A percentile compares a stretch with the other conserved stretches of the same genome.
These are phyloP conservation scores for Nitzschia inconspicua DNA, from an alignment of 108 stramenopile species.

Conservation along the genomic window DNA sequence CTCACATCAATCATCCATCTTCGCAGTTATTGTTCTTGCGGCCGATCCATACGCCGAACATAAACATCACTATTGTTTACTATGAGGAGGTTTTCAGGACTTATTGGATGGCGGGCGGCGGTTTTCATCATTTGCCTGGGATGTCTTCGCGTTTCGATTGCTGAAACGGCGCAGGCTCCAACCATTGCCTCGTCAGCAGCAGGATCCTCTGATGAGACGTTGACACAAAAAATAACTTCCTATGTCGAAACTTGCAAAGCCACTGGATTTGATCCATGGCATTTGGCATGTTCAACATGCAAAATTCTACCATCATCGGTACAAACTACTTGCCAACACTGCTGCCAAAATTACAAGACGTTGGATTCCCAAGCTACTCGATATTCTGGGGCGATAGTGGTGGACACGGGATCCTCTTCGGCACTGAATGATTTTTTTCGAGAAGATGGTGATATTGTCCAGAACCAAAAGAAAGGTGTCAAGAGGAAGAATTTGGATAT, in stretches of 20 bases:
- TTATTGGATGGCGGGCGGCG: no score
- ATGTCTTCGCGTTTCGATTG: no score
- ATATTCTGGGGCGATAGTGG: constrained; percentile 20
- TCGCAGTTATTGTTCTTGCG: no score
- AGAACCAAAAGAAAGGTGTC: constrained; percentile 37
- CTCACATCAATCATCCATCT: no score
- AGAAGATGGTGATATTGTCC: constrained; percentile 38
- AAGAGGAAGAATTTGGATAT: not conserved
- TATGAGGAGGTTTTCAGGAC: no score
- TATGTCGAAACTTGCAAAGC: constrained; percentile 8
- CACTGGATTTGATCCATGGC: constrained; percentile 30
- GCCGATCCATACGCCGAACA: no score
- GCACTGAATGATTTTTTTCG: constrained; percentile 40
- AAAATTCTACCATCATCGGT: constrained; percentile 11
- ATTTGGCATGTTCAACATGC: constrained; percentile 30
- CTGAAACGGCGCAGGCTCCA: no score
- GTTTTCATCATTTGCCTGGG: no score
- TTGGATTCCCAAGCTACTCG: constrained; percentile 11
- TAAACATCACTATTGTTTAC: no score
- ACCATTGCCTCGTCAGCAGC: no score
- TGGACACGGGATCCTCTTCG: constrained; percentile 14
- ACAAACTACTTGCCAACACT: constrained; percentile 11
- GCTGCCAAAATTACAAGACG: constrained; percentile 31
- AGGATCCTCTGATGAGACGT: no score
- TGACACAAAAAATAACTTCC: no score